Evolutionary conservation across 768 basidiomycete genomes (phyloP), one percentile per base, ranked within the genome.

Genomic region (Suillus clintonianus): DNA sequence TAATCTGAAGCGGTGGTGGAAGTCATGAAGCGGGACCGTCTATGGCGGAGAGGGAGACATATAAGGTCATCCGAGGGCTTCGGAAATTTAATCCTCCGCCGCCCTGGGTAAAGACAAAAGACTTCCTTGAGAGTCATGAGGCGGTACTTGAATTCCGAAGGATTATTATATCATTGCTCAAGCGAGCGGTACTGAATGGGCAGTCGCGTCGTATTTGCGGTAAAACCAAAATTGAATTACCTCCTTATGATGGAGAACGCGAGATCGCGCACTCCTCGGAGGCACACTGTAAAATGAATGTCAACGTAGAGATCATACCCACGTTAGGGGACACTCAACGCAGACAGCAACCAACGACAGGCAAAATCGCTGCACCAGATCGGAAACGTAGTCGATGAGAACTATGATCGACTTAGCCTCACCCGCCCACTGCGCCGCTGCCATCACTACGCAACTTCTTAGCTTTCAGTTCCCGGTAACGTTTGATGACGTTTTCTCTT

Each of bases 381-480:
- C 56, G 56, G 39, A 14, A 39, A 41, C 17, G 56, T 41, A 41
- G 56, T 41, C 24, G 17, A 41, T 41, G 41, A 30, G 24, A 41
- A 57, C 56, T 11, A 17, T 19, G 39, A 59, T 57, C 39, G 59
- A 34, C 54, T 43, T 48, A 62, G 50, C 58, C 62, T 66, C 51
- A 64, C 24, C 39, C 51, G 34, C 61, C 51, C 64, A 61, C 65
- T 50, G 41, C 47, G 51, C 67, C 47, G 48, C 67, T 63, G 55
- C 58, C 60, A 61, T 61, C 57, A 48, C 63, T 66, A 54, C 62
- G 69, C 70, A 70, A 61, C 70, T 78, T 81, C 67, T 71, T 78
- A 24, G 83, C 86, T 73, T 89, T 92, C 74, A 93, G 69, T 74
- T 88, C 83, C 64, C 92, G 78, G 73, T 92, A 93, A 60, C 83